Base-by-base conservation (phyloP, 805 yeast genomes). In the Ogataea trehalophila region DNA sequence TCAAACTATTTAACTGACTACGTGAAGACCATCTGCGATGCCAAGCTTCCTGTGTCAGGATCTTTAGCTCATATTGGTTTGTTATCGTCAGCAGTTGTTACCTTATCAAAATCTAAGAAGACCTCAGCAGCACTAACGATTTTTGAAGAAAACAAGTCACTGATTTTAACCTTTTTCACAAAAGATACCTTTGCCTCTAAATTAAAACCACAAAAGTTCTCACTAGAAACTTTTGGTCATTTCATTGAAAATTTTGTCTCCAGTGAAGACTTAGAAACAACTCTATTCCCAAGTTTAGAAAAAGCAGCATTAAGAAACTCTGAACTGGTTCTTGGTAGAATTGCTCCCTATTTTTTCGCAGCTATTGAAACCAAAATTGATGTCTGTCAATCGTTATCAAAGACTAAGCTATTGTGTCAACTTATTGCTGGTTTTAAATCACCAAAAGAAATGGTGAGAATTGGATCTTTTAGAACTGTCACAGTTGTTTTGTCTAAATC, bases 251-350 rank as follows among this genome's bases (percentile, higher is more conserved):
- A 33, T 3, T 40, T 51, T 18, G 42, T 55, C 16, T 15, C 49
- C 4, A 11, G 14, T 0, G 48, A 52, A 11, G 55, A 58, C 7
- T 49, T 56, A 35, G 42, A 37, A 15, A 44, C 46, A 6, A 20
- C 51, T 3, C 14, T 63, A 6, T 8, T 59, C 4, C 88, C 95
- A 2, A 73, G 77, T 17, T 57, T 91, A 42, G 91, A 87, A 57
- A 88, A 85, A 60, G 77, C 91, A 1, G 72, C 85, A 43, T 70
- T 91, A 53, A 77, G 96, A 63, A 80, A 95, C 2, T 84, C 96
- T 0, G 97, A 89, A 59, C 64, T 71, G 36, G 77, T 87, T 0
- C 77, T 88, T 47, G 74, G 73, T n/a, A 54, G 58, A 17, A 61
- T 83, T n/a, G 61, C 85, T 2, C 77, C 81, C 4, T 70, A 73